phyloP scores from a whole-genome alignment of 768 basidiomycete genomes.

The Tylopilus felleus region DNA sequence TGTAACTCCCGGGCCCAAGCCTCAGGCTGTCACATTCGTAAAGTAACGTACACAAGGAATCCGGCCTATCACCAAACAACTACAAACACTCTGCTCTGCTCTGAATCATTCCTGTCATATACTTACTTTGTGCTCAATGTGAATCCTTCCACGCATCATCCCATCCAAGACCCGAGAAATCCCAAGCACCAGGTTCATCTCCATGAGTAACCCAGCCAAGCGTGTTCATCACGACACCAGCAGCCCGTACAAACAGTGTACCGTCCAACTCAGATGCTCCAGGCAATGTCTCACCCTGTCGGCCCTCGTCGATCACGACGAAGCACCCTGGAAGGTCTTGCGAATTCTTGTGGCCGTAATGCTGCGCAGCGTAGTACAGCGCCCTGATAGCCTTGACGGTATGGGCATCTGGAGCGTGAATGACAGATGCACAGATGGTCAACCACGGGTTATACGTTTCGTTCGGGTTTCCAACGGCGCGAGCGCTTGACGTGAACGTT shows the following conservation, averaged over 20 bases:
- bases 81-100: background rate
- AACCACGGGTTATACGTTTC: conserved; percentile 53
- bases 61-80: background rate
- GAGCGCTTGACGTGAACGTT: conserved; percentile 4
- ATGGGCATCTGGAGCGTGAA: conserved; percentile 53
- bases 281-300: conserved; percentile 40
- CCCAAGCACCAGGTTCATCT: conserved; percentile 49
- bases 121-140: conserved; percentile 14
- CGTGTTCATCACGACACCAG: conserved; percentile 52
- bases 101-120: background rate
- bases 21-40: too few relatives aligned
- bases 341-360: conserved; percentile 41
- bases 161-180: conserved; percentile 56
- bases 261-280: conserved; percentile 49
- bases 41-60: background rate
- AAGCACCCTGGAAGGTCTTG: conserved; percentile 44
- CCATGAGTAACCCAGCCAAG: conserved; percentile 57
- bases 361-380: conserved; percentile 45
- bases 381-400: conserved; percentile 48
- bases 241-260: conserved; percentile 54
- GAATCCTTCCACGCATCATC: conserved; percentile 52
- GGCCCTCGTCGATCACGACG: conserved; percentile 23
- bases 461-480: conserved; percentile 35
- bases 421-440: conserved; percentile 40
- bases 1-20: too few relatives aligned